A percentile compares a stretch with the other conserved stretches of the same genome.
Conservation (phyloP, 306 rosid species). For the Prunus mongolica region DNA sequence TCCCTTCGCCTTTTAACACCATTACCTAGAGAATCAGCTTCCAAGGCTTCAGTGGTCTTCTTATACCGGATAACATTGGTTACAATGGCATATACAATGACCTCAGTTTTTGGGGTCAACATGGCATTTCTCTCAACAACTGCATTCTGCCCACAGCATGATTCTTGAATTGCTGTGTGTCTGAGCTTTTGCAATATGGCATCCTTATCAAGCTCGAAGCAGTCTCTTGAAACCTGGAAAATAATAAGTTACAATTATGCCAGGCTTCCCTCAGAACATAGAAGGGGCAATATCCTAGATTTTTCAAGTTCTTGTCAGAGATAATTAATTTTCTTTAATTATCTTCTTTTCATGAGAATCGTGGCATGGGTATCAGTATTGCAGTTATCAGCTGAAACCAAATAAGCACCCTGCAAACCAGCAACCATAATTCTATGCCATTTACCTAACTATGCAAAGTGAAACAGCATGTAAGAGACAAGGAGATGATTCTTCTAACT, state of each 20-base stretch:
- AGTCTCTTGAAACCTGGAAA: slow-evolving; percentile 61
- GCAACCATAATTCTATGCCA: not conserved
- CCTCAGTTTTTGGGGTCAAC: slow-evolving; percentile 52
- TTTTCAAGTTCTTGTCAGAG: not conserved
- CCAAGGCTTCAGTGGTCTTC: slow-evolving; percentile 31
- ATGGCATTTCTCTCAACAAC: slow-evolving; percentile 56
- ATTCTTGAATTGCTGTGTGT: slow-evolving; percentile 57
- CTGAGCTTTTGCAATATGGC: slow-evolving; percentile 63
- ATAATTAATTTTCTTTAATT: not conserved
- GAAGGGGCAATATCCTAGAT: not conserved
- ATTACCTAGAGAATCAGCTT: slow-evolving; percentile 44
- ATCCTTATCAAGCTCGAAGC: slow-evolving; percentile 57
- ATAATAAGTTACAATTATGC: not conserved
- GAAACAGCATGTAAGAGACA: slow-evolving; percentile 2
- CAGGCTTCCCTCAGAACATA: not conserved
- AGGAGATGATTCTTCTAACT: slow-evolving; percentile 3
- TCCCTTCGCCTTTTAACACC: slow-evolving; percentile 49
- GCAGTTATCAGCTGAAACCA: not conserved
- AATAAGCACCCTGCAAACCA: not conserved
- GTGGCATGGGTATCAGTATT: not conserved
- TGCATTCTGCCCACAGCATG: slow-evolving; percentile 70
- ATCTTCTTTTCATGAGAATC: not conserved
- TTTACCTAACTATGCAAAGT: not conserved
- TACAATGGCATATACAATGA: slow-evolving; percentile 60
- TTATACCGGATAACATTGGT: slow-evolving; percentile 64